Percentiles rank a stretch among this genome's conserved stretches.
Conservation (phyloP, 192 early-diverging fungal genomes). For the Paraglomus occultum region DNA sequence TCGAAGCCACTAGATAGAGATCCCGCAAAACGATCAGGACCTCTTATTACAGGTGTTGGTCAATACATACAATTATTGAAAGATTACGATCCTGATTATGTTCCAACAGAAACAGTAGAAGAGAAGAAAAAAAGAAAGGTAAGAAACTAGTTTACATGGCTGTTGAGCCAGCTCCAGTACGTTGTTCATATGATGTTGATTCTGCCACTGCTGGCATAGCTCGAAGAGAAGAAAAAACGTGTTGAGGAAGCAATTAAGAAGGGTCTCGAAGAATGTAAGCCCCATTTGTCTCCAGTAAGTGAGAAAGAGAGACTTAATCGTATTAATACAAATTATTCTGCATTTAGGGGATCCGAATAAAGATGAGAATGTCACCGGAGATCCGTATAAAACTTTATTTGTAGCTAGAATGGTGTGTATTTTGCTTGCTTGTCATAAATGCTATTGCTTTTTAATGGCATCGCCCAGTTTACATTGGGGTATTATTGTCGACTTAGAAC, state of each 20-base stretch:
- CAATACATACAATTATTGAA: constrained; percentile 50
- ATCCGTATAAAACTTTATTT: constrained; percentile 93
- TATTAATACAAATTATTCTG: not conserved
- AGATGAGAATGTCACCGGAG: constrained; percentile 69
- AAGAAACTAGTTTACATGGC: not conserved
- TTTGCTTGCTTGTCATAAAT: too few species aligned
- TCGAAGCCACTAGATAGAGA: constrained; percentile 65
- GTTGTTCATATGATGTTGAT: constrained; percentile 7
- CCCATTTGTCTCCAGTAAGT: not conserved
- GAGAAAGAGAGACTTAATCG: not conserved
- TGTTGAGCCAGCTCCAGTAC: not conserved
- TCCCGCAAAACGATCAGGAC: constrained; percentile 52
- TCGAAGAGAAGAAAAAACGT: constrained; percentile 52
- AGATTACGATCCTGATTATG: constrained; percentile 70
- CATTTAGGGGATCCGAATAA: constrained; percentile 67
- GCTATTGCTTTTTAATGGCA: not conserved
- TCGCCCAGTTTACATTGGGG: not conserved
- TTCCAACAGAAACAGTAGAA: constrained; percentile 65
- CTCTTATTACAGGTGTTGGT: constrained; percentile 57
- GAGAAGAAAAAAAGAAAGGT: constrained; percentile 71
- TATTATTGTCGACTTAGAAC: constrained; percentile 37
- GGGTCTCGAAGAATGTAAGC: constrained; percentile 53
- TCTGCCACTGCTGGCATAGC: constrained; percentile 36
- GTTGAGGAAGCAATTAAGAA: constrained; percentile 57
- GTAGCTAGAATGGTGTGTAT: constrained; percentile 71